Evolutionary conservation across 768 basidiomycete species (phyloP).

Genomic region (Agrocybe chaxingu): DNA sequence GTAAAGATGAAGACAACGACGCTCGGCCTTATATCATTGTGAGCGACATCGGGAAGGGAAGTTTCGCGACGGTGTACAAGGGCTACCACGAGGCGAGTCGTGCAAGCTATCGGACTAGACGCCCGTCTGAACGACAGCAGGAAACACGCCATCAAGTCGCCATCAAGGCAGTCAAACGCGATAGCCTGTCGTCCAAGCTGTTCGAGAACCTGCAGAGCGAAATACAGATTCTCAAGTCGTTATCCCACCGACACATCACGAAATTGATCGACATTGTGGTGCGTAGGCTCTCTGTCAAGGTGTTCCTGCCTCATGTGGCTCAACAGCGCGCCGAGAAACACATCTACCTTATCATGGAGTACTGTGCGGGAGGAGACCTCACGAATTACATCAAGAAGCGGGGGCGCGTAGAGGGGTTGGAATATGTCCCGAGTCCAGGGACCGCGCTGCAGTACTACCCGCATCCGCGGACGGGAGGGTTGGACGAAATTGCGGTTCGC

Average conservation of each 20-base stretch:
- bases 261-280: constrained; percentile 92
- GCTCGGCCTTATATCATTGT: constrained; percentile 75
- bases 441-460: constrained; percentile 81
- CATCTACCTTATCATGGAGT: constrained; percentile 97
- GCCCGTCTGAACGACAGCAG: constrained; percentile 31
- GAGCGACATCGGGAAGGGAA: constrained; percentile 80
- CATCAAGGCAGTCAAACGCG: constrained; percentile 90
- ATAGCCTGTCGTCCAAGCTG: constrained; percentile 85
- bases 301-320: constrained; percentile 1
- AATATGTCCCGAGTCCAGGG: constrained; percentile 70
- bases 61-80: constrained; percentile 95
- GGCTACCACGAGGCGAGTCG: constrained; percentile 83
- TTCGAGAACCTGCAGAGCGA: constrained; percentile 98
- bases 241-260: constrained; percentile 92
- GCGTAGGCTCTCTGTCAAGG: constrained; percentile 23
- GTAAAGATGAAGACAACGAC: constrained; percentile 58
- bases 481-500: constrained; percentile 87
- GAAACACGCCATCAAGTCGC: constrained; percentile 79
- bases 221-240: constrained; percentile 92
- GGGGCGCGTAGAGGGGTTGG: constrained; percentile 87
- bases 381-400: constrained; percentile 97
- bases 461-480: constrained; percentile 86
- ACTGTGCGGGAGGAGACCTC: constrained; percentile 93
- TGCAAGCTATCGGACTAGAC: background rate
- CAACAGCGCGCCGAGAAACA: constrained; percentile 69